Evolutionary conservation across 768 basidiomycete genomes (phyloP).

Genomic region (Dendrothele bispora): DNA sequence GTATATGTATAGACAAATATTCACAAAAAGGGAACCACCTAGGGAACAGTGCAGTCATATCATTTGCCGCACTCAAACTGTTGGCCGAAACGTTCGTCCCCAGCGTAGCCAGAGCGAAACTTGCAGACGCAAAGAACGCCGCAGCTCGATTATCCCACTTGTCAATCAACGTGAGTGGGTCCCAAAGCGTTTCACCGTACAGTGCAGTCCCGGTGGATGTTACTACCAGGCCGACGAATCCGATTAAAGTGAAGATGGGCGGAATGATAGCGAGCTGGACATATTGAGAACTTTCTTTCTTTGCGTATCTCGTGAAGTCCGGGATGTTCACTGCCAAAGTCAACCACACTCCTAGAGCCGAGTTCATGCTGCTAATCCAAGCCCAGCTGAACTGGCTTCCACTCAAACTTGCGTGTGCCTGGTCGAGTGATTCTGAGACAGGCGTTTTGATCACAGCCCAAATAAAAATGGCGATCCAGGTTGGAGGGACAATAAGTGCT

Average conservation of each 20-base stretch:
- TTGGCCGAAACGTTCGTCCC: conserved; percentile 81
- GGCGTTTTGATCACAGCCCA: conserved; percentile 77
- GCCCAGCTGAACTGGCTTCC: conserved; percentile 66
- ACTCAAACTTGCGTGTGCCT: conserved; percentile 44
- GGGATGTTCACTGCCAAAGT: conserved; percentile 82
- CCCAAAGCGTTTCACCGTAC: conserved; percentile 69
- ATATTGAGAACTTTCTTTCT: conserved; percentile 76
- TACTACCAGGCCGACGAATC: conserved; percentile 66
- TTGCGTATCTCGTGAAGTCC: conserved; percentile 60
- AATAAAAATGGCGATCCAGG: conserved; percentile 71
- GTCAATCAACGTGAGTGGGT: conserved; percentile 73
- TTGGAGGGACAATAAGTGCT: conserved; percentile 58
- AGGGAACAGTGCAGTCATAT: conserved; percentile 77
- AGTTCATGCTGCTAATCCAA: conserved; percentile 76
- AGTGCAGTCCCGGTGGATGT: conserved; percentile 72
- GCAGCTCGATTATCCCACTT: conserved; percentile 84
- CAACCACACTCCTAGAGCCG: conserved; percentile 71
- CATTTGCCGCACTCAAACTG: conserved; percentile 70
- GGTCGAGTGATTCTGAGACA: conserved; percentile 54
- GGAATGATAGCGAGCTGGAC: conserved; percentile 78
- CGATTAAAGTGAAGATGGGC: conserved; percentile 68
- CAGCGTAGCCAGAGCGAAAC: conserved; percentile 71
- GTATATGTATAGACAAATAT: too few species aligned
- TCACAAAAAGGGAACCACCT: too few species aligned
- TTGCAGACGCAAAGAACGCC: conserved; percentile 78